Evolutionary conservation across 108 stramenopile species (phyloP).

Genomic region (Phaeodactylum tricornutum): DNA sequence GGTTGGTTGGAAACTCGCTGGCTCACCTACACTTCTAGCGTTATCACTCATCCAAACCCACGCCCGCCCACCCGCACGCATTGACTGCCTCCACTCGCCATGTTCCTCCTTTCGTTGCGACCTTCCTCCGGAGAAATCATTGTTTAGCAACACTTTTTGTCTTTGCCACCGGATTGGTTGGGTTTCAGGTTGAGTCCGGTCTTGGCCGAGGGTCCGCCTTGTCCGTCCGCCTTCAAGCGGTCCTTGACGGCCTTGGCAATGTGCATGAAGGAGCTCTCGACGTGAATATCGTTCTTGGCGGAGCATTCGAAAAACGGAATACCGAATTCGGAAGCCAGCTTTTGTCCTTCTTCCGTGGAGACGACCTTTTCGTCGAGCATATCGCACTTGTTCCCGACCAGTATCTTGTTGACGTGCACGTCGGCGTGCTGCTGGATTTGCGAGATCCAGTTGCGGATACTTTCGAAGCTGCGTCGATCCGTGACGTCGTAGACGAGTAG

Average conservation of each 20-base stretch:
- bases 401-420: slow-evolving; percentile 92
- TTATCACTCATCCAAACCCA: too few relatives aligned
- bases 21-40: too few relatives aligned
- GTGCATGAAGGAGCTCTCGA: slow-evolving; percentile 78
- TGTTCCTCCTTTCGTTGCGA: background rate
- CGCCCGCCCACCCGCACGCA: too few relatives aligned
- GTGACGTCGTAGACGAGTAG: slow-evolving; percentile 98
- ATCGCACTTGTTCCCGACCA: slow-evolving; percentile 99
- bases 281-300: slow-evolving; percentile 93
- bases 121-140: background rate
- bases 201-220: slow-evolving; percentile 47
- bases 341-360: slow-evolving; percentile 87
- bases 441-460: slow-evolving; percentile 95
- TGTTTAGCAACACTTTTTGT: slow-evolving; percentile 9
- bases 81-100: too few relatives aligned
- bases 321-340: slow-evolving; percentile 88
- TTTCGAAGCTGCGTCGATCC: slow-evolving; percentile 94
- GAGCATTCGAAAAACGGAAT: slow-evolving; percentile 96
- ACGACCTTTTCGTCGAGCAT: slow-evolving; percentile 92
- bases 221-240: slow-evolving; percentile 68
- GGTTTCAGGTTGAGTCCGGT: slow-evolving; percentile 16
- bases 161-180: background rate
- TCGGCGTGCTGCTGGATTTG: slow-evolving; percentile 97
- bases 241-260: slow-evolving; percentile 82
- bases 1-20: too few relatives aligned